Evolutionary conservation across 1,284 basidiomycete species (phyloP), one percentile per base, ranked within the genome.

Genomic region (Leucoagaricus sp.): DNA sequence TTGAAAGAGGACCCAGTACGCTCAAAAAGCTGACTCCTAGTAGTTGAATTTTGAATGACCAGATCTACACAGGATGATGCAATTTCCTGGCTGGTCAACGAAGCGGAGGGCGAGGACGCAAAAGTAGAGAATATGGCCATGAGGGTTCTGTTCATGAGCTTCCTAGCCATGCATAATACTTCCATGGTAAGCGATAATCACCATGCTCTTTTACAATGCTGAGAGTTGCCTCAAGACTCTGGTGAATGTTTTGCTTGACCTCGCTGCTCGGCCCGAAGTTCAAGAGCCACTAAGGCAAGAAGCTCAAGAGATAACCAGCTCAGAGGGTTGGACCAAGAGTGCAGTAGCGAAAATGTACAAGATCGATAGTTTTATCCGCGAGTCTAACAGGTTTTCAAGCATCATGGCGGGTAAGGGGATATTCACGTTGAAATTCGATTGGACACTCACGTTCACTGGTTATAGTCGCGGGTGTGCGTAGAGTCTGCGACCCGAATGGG

Each of bases 361-460:
- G 55, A 58, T 81, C 15, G 80, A 83, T 59, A 82, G 79, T 57
- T 80, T 82, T 63, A 60, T 83, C 44, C 73, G 75, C 46, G 79
- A 82, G 59, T 72, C 74, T 1, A 71, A 75, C 58, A 67, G 79
- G 10, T 59, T 70, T 44, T 72, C 69, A 23, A 68, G 67, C 17
- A 63, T 65, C 23, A 61, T 62, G 10, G 61, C 63, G 13, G 36
- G 72, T 75, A 36, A 12, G 68, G 61, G 4, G n/a, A 9, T 8
- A 15, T 23, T 40, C 34, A 36, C 4, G 26, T 8, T 52, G 13
- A 47, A 25, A 26, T 25, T 25, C n/a, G 25, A 41, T 17, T 29
- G 26, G 47, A n/a, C 13, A n/a, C 4, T 4, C 21, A 28, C 31
- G 46, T 47, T 34, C 6, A 52, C 19, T 28, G 51, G 8, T 29